Evolutionary conservation across 805 yeast genomes (phyloP).

Genomic region (Metschnikowia gelsemii): DNA sequence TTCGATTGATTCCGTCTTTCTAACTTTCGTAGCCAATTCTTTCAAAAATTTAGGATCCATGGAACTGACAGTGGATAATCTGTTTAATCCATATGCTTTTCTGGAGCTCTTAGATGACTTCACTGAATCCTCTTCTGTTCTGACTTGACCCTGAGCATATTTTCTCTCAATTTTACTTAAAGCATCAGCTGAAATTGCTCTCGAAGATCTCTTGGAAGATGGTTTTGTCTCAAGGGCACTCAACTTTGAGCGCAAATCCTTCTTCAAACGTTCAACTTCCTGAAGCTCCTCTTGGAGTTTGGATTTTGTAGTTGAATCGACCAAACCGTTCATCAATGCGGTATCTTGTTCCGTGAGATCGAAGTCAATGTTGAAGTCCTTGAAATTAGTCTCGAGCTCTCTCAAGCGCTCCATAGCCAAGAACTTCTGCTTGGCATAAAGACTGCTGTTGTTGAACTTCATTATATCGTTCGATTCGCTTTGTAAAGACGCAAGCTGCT

Average conservation of each 20-base stretch:
- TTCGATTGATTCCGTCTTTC: slow-evolving; percentile 39
- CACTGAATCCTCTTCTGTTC: slow-evolving; percentile 13
- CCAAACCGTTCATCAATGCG: slow-evolving; percentile 17
- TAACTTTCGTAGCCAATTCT: slow-evolving; percentile 53
- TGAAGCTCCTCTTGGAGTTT: slow-evolving; percentile 42
- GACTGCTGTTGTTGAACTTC: slow-evolving; percentile 61
- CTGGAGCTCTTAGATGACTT: slow-evolving; percentile 21
- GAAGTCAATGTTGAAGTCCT: slow-evolving; percentile 63
- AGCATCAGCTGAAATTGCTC: slow-evolving; percentile 9
- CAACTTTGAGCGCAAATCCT: slow-evolving; percentile 41
- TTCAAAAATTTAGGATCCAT: slow-evolving; percentile 52
- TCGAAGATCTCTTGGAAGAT: slow-evolving; percentile 17
- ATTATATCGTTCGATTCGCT: slow-evolving; percentile 74
- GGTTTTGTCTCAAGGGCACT: slow-evolving; percentile 19
- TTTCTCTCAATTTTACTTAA: slow-evolving; percentile 43
- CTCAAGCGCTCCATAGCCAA: slow-evolving; percentile 70
- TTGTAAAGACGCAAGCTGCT: slow-evolving; percentile 61
- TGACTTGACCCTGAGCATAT: slow-evolving; percentile 46
- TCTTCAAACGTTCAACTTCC: slow-evolving; percentile 43
- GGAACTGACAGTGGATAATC: slow-evolving; percentile 36
- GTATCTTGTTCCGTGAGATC: slow-evolving; percentile 21
- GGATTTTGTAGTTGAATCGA: slow-evolving; percentile 35
- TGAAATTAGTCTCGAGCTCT: slow-evolving; percentile 65
- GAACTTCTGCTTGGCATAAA: slow-evolving; percentile 57
- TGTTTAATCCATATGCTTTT: slow-evolving; percentile 29